phyloP scores from a whole-genome alignment of 331 rosid species.

The Erythrophleum ivorense region DNA sequence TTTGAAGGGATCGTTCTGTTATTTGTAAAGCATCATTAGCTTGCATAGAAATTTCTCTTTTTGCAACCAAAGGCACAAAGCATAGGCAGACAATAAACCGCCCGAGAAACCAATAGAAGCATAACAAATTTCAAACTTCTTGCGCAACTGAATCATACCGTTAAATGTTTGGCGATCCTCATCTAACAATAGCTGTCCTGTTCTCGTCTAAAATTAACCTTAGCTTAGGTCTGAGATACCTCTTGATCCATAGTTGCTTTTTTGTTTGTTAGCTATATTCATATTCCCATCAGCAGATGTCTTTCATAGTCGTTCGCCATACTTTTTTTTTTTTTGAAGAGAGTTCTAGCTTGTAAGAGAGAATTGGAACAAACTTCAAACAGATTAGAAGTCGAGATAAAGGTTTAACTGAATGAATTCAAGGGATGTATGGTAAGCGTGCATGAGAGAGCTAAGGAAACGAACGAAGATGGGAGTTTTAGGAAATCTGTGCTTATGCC shows the following conservation, averaged over 20 bases:
- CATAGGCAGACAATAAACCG: background rate
- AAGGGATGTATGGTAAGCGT: background rate
- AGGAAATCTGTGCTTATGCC: background rate
- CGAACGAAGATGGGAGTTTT: background rate
- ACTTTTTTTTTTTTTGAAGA: background rate
- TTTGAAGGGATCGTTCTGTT: background rate
- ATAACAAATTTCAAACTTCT: background rate
- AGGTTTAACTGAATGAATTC: background rate
- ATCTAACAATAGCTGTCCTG: background rate
- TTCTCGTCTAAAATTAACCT: background rate
- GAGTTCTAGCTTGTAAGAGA: conserved; percentile 1
- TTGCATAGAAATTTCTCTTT: background rate
- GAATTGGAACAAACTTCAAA: background rate
- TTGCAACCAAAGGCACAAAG: background rate
- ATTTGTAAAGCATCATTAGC: background rate
- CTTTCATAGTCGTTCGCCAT: background rate
- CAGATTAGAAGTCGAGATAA: background rate
- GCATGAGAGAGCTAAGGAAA: background rate
- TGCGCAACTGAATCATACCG: background rate
- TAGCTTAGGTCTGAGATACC: background rate
- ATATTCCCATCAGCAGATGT: background rate
- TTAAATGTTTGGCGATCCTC: background rate
- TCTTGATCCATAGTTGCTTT: background rate
- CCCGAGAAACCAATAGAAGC: background rate
- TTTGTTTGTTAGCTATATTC: background rate